These are phyloP conservation scores for Daedaleopsis nitida DNA, from an alignment of 768 basidiomycete species.

Conservation along the genomic window DNA sequence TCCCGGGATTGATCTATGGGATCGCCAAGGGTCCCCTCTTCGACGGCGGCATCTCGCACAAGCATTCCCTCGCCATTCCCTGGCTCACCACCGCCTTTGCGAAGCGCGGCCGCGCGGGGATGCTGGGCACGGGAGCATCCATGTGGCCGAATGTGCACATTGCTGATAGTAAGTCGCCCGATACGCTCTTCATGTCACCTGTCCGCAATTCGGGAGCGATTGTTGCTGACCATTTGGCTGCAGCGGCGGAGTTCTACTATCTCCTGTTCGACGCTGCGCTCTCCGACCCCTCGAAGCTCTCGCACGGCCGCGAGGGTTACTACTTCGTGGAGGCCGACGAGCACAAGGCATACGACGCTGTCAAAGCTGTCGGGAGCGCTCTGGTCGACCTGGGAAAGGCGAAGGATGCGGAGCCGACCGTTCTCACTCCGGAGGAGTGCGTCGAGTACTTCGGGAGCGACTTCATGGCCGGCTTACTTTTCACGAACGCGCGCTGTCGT, in stretches of 20 bases:
- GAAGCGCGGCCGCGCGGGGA: slow-evolving; percentile 47
- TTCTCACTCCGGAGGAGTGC: slow-evolving; percentile 48
- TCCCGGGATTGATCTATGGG: slow-evolving; percentile 59
- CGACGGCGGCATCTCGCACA: slow-evolving; percentile 50
- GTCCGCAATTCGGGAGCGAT: too few relatives aligned
- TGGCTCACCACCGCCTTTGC: slow-evolving; percentile 42
- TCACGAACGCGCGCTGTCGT: not conserved
- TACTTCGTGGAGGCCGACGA: slow-evolving; percentile 33
- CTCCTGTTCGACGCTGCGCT: slow-evolving; percentile 41
- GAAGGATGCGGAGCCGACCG: slow-evolving; percentile 37
- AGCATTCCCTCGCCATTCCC: slow-evolving; percentile 51
- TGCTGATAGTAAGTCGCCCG: slow-evolving; percentile 44
- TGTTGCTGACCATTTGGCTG: too few relatives aligned
- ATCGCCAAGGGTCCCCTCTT: slow-evolving; percentile 48
- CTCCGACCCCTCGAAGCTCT: slow-evolving; percentile 16
- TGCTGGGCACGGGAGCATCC: slow-evolving; percentile 57
- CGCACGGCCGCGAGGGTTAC: slow-evolving; percentile 38
- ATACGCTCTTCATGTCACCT: too few relatives aligned
- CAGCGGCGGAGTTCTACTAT: slow-evolving; percentile 30
- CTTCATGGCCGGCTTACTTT: not conserved
- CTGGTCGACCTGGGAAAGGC: slow-evolving; percentile 29
- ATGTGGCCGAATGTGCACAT: slow-evolving; percentile 59
- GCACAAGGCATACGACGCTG: slow-evolving; percentile 29
- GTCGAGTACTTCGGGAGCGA: slow-evolving; percentile 17
- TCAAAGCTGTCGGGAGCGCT: slow-evolving; percentile 36